Conservation (phyloP, 345 rosid genomes). For the Salix koriyanagi region DNA sequence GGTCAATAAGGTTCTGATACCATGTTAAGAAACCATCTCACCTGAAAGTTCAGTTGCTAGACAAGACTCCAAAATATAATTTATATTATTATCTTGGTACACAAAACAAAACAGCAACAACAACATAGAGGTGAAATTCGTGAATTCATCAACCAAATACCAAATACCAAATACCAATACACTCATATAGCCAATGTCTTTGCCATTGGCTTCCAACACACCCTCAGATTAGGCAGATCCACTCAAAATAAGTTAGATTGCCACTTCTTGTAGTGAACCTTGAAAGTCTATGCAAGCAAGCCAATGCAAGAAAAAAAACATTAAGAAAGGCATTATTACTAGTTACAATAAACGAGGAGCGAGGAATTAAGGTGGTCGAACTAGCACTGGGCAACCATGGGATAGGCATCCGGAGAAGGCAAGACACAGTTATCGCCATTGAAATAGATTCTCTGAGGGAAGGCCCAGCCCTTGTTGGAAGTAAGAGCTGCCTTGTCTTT, state of each 20-base stretch:
- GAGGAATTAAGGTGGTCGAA: slow-evolving; percentile 24
- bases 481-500: slow-evolving; percentile 63
- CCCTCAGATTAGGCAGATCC: slow-evolving; percentile 3
- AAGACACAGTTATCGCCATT: slow-evolving; percentile 85
- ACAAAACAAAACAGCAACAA: too few relatives aligned
- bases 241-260: slow-evolving; percentile 1
- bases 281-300: slow-evolving; percentile 27
- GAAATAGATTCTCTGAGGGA: slow-evolving; percentile 82
- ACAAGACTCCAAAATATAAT: too few relatives aligned
- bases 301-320: slow-evolving; percentile 26
- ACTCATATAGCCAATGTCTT: neutral
- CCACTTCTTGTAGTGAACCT: neutral
- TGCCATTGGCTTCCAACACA: neutral
- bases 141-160: neutral
- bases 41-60: too few relatives aligned
- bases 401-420: slow-evolving; percentile 84
- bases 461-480: slow-evolving; percentile 84
- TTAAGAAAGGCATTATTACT: slow-evolving; percentile 18
- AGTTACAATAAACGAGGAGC: slow-evolving; percentile 9
- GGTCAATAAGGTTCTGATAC: too few relatives aligned
- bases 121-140: neutral
- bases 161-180: neutral
- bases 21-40: too few relatives aligned
- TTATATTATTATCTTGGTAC: too few relatives aligned
- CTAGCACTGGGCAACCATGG: slow-evolving; percentile 79